phyloP scores from a whole-genome alignment of 805 yeast genomes.

The Diddensiella transvaalensis region DNA sequence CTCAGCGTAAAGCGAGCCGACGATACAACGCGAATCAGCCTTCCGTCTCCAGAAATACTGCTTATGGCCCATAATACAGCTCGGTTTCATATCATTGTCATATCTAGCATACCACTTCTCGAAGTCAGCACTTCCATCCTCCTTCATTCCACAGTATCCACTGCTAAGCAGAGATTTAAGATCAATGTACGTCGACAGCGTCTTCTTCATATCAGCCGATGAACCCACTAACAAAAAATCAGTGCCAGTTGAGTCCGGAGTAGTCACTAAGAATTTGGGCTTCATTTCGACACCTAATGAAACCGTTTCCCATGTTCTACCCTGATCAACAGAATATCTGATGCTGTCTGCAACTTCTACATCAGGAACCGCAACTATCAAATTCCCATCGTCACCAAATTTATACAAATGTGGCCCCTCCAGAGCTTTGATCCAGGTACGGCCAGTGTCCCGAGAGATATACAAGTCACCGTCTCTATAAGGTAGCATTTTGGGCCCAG shows the following conservation, averaged over 20 bases:
- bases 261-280: slow-evolving; percentile 48
- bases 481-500: slow-evolving; percentile 28
- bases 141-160: slow-evolving; percentile 24
- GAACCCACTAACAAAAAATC: slow-evolving; percentile 52
- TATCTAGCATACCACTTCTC: slow-evolving; percentile 61
- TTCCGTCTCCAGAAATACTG: slow-evolving; percentile 65
- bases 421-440: slow-evolving; percentile 58
- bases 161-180: slow-evolving; percentile 37
- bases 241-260: slow-evolving; percentile 67
- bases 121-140: slow-evolving; percentile 50
- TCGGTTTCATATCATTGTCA: slow-evolving; percentile 29
- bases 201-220: slow-evolving; percentile 11
- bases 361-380: slow-evolving; percentile 52
- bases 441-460: slow-evolving; percentile 73
- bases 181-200: slow-evolving; percentile 55
- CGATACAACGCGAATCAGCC: slow-evolving; percentile 60
- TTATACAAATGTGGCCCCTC: slow-evolving; percentile 52
- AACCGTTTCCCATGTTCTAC: slow-evolving; percentile 55
- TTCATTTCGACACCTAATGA: slow-evolving; percentile 44
- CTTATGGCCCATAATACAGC: slow-evolving; percentile 66
- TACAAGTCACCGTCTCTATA: slow-evolving; percentile 46
- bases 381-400: slow-evolving; percentile 76
- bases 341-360: slow-evolving; percentile 36
- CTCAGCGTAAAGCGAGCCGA: slow-evolving; percentile 39
- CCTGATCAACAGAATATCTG: slow-evolving; percentile 68